Evolutionary conservation across 495 filamentous ascomycete species (phyloP), one percentile per base, ranked within the genome.

Genomic region (Hypoxylon subgilvum): DNA sequence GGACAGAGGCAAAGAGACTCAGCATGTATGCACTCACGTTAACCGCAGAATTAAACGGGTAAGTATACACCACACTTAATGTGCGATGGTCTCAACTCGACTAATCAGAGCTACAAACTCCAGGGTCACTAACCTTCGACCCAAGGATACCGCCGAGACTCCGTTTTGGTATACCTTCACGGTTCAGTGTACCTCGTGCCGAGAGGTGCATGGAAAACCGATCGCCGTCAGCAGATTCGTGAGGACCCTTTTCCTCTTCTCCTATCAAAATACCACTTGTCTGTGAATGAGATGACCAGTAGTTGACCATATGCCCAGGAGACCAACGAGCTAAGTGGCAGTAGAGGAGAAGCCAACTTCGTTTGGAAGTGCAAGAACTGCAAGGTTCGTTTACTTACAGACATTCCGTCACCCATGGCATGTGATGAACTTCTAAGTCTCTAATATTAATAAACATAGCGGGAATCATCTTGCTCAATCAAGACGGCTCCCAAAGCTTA

Each of bases 331-430:
- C 85, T 95, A 66, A 91, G 89, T 49, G 91, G 91, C 12, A 95
- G 91, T 72, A 84, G 89, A 40, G 94, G 94, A 38, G 92, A 97
- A 73, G 95, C 94, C 6, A 96, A 96, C 74, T 96, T 98, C 70
- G 94, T 98, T 39, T 97, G 93, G 93, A 89, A 85, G 69, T 98
- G 94, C 80, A 96, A 91, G 71, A 87, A 90, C 61, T 98, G 91
- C 83, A 86, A 84, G 78, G 90, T 90, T 63, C 7, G 61, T 52
- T 30, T 7, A 2, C 45, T 4, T 6, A 19, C 6, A 42, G 27
- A 18, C 7, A 35, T 2, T 14, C 6, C 13, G 21, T 9, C 2
- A 9, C 16, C 14, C 12, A 22, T 39, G 27, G 10, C 17, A 27
- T 49, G 36, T n/a, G 9, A 28, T 19, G 16, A 19, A 21, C 6